These are phyloP conservation scores for Boletus tomentosulus DNA, from an alignment of 768 basidiomycete genomes.

Conservation along the genomic window DNA sequence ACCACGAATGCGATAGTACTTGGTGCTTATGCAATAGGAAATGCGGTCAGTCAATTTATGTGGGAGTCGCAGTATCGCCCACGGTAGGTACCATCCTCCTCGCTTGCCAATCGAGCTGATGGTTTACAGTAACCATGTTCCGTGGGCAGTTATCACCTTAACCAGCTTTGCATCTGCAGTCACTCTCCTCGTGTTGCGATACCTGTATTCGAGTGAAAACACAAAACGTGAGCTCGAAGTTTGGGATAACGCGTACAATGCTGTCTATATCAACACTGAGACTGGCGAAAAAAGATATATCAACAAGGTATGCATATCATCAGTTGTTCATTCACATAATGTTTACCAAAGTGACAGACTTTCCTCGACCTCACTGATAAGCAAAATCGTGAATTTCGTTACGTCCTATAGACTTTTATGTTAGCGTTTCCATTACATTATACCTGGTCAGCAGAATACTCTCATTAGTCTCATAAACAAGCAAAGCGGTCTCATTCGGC, in stretches of 20 bases:
- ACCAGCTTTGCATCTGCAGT: conserved; percentile 55
- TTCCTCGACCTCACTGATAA: conserved; percentile 76
- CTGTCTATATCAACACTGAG: conserved; percentile 60
- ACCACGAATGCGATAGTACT: conserved; percentile 76
- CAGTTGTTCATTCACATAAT: background rate
- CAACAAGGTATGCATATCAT: conserved; percentile 47
- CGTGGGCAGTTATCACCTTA: conserved; percentile 68
- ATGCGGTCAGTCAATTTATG: conserved; percentile 72
- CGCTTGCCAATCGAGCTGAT: background rate
- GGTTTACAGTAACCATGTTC: conserved; percentile 55
- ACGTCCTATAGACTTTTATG: conserved; percentile 42
- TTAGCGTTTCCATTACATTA: background rate
- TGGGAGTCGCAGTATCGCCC: conserved; percentile 71
- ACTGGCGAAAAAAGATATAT: conserved; percentile 49
- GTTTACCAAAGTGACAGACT: conserved; percentile 36
- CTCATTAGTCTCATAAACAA: no score
- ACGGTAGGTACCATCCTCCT: conserved; percentile 38
- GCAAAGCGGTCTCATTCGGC: no score
- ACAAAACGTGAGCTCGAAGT: conserved; percentile 49
- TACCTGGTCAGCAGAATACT: no score
- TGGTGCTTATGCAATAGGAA: conserved; percentile 70
- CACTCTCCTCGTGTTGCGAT: conserved; percentile 53
- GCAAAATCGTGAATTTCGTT: conserved; percentile 73
- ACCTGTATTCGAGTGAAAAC: conserved; percentile 59
- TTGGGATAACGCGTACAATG: conserved; percentile 53